Evolutionary conservation across 495 filamentous ascomycete species (phyloP), one percentile per base, ranked within the genome.

Genomic region (Amphirosellinia nigrospora): DNA sequence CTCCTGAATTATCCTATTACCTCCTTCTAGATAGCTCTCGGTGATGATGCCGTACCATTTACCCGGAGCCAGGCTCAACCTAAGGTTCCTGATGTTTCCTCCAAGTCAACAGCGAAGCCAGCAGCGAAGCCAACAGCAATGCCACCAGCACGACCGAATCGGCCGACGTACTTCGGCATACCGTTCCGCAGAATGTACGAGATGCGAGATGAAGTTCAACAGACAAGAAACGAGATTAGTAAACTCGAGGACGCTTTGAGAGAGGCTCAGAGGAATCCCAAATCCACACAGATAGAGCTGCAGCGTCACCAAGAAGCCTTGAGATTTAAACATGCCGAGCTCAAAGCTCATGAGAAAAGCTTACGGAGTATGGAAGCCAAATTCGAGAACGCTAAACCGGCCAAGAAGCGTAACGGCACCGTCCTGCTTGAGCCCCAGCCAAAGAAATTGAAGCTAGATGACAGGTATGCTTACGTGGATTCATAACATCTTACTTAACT

Each of bases 291-390:
- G 3, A 15, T 6, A 4, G 21, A 23, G 4, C n/a, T 56, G 1
- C 48, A 66, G 21, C 10, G 7, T 1, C 36, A n/a, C 13, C 21
- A 30, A 30, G n/a, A 50, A 4, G 48, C 34, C 34, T 0, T 53
- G 1, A 55, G 64, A 50, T 56, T 43, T 21, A 66, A 66, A 36
- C 19, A 48, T 0, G 64, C 64, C 11, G 64, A 66, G 36, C 64
- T 66, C 21, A 5, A 16, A 2, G 13, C n/a, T 28, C 48, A 55
- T 10, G 10, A 28, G 64, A 66, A 56, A 15, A 56, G 43, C 23
- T 34, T 66, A 8, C 30, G 4, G 23, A 48, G 48, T 11, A 26
- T 66, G 48, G 64, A 66, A 53, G 15, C 8, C 9, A 66, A 66
- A 9, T 66, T 28, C 64, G 28, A 43, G 21, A 56, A 66, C 43